Percentiles rank a stretch among this genome's conserved stretches.
phyloP scores from a whole-genome alignment of 164 flowering plant species.

The Brasenia schreberi region DNA sequence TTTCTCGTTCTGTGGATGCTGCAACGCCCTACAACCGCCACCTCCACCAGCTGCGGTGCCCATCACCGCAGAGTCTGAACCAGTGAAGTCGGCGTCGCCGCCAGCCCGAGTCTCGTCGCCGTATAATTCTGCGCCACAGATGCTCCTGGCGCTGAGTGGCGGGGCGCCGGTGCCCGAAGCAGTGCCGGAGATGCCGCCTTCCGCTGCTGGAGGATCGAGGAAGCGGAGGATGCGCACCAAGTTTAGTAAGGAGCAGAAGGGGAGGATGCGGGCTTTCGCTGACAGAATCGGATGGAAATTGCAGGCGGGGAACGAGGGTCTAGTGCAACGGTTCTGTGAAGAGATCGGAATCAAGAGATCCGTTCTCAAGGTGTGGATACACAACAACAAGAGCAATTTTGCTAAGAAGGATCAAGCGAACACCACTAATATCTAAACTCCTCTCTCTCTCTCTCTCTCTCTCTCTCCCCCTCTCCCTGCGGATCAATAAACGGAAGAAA shows the following conservation, averaged over 20 bases:
- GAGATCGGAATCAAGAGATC: constrained; percentile 49
- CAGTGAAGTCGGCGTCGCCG: constrained; percentile 19
- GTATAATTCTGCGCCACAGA: constrained; percentile 34
- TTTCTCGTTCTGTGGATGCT: constrained; percentile 6
- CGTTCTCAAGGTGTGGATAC: constrained; percentile 86
- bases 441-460: background rate
- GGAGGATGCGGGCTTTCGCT: constrained; percentile 52
- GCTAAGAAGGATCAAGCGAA: constrained; percentile 15
- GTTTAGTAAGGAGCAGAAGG: constrained; percentile 68
- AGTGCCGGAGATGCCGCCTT: constrained; percentile 2
- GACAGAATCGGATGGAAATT: constrained; percentile 68
- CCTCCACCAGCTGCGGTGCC: constrained; percentile 6
- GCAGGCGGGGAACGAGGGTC: constrained; percentile 37
- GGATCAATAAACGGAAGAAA: too few relatives aligned
- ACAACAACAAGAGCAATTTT: constrained; percentile 48
- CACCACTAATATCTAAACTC: background rate
- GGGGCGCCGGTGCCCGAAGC: constrained; percentile 2
- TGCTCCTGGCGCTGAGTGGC: constrained; percentile 38
- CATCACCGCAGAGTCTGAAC: background rate
- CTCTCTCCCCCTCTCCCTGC: too few relatives aligned
- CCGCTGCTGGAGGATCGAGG: background rate
- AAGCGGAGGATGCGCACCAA: constrained; percentile 63
- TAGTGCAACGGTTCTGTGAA: constrained; percentile 45
- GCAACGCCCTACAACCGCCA: constrained; percentile 13
- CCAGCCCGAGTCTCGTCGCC: constrained; percentile 15